Base-by-base conservation (phyloP, 2,329 filamentous ascomycete species). In the Colletotrichum liaoningense region DNA sequence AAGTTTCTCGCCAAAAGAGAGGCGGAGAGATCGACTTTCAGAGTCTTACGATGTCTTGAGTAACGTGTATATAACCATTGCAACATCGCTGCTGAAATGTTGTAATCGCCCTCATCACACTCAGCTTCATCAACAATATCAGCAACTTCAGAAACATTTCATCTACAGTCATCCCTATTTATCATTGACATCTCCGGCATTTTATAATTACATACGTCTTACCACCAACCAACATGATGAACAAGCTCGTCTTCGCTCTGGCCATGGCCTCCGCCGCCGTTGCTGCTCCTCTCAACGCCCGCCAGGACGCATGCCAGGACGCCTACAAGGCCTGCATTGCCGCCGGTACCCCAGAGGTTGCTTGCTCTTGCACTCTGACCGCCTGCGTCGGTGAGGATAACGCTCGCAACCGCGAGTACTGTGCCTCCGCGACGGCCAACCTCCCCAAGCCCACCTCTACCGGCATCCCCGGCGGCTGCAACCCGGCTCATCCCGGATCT, bases 401-500 rank as follows among this genome's bases (percentile, higher is more conserved):
- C 70, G 73, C 60, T n/a, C 73, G 73, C 38, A 55, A 49, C 62
- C 65, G 73, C 57, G 69, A 69, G 19, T 73, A 26, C 60, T 74
- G 73, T 8, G 64, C 69, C 66, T 66, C 12, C 19, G 69, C 69
- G 3, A 74, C 69, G 0, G 64, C 64, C 12, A 58, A 62, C 69
- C 65, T 72, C 42, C 49, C 69, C 26, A 24, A 63, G 73, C 69
- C 73, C 7, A 73, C 73, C 12, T 28, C 55, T 12, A 69, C 52
- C 60, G 46, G 42, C 24, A 73, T 73, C 46, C 71, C 71, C 56
- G 71, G 71, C 14, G 72, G 72, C 7, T 74, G 72, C 72, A 74
- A 74, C 68, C 72, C 72, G 22, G 72, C 72, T 4, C 68, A 74
- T 28, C 70, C 66, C 30, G 70, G 70, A 35, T 73, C 70, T 3